These are phyloP conservation scores for Phytophthora hybrid DNA, from an alignment of 352 stramenopile species.

Conservation along the genomic window DNA sequence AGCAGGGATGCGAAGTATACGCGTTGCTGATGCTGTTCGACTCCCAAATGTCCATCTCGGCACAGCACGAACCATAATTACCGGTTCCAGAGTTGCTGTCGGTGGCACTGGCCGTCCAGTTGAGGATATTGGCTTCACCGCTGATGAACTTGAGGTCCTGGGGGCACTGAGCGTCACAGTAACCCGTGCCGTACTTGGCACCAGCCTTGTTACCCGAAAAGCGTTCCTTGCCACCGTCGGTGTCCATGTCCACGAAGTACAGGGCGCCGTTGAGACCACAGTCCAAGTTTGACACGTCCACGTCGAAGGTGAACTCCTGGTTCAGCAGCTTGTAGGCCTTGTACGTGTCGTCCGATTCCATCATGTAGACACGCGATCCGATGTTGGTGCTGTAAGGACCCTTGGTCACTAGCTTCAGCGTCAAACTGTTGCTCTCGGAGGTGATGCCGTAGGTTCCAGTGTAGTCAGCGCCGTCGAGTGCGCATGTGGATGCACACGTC, in stretches of 20 bases:
- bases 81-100: slow-evolving; percentile 47
- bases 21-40: slow-evolving; percentile 45
- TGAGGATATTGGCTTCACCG: slow-evolving; percentile 55
- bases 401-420: slow-evolving; percentile 54
- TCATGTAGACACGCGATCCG: slow-evolving; percentile 57
- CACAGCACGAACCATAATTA: slow-evolving; percentile 56
- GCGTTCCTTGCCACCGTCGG: slow-evolving; percentile 40
- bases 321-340: slow-evolving; percentile 59
- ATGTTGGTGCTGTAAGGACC: slow-evolving; percentile 50
- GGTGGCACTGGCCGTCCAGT: slow-evolving; percentile 34
- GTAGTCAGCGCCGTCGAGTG: slow-evolving; percentile 59
- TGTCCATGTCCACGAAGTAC: slow-evolving; percentile 66
- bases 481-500: slow-evolving; percentile 47
- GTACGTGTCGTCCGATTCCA: slow-evolving; percentile 36
- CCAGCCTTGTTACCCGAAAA: slow-evolving; percentile 12
- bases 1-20: slow-evolving; percentile 53
- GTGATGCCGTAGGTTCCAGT: slow-evolving; percentile 53
- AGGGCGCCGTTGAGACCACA: slow-evolving; percentile 59
- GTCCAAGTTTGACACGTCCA: slow-evolving; percentile 51
- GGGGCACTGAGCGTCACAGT: slow-evolving; percentile 60
- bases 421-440: slow-evolving; percentile 28
- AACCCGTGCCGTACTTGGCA: slow-evolving; percentile 12
- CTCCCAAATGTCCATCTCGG: slow-evolving; percentile 60
- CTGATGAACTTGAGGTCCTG: slow-evolving; percentile 67
- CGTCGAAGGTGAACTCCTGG: slow-evolving; percentile 59